Evolutionary conservation across 257 asterid species (phyloP).

Genomic region (Capsicum baccatum): DNA sequence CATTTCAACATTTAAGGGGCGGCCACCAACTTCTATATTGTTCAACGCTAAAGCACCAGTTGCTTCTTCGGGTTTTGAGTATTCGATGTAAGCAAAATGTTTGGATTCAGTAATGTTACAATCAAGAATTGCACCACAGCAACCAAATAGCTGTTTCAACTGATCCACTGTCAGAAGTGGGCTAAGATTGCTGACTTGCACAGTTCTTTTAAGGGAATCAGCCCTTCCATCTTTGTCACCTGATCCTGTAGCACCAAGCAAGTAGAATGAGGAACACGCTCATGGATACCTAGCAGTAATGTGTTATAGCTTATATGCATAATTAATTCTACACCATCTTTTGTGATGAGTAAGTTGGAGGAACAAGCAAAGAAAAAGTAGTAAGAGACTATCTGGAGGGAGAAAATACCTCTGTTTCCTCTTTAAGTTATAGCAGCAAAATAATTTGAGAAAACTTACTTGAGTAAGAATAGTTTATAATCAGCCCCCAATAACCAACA

Average conservation of each 20-base stretch:
- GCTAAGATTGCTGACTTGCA: conserved; percentile 98
- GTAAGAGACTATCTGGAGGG: conserved; percentile 9
- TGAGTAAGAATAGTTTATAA: conserved; percentile 24
- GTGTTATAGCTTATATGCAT: not conserved
- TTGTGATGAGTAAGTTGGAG: not conserved
- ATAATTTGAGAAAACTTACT: not conserved
- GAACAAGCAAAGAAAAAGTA: conserved; percentile 12
- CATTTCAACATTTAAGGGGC: conserved; percentile 97
- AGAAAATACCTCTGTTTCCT: not conserved
- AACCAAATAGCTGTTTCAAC: conserved; percentile 92
- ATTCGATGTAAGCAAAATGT: conserved; percentile 91
- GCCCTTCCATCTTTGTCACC: conserved; percentile 62
- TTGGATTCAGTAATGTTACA: conserved; percentile 90
- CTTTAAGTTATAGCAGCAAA: conserved; percentile 1
- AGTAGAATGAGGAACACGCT: conserved; percentile 11
- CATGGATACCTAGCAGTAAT: conserved; percentile 1
- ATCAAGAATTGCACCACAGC: conserved; percentile 78
- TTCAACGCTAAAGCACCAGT: conserved; percentile 86
- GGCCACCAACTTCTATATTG: conserved; percentile 95
- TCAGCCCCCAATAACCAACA: not conserved
- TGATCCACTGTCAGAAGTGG: conserved; percentile 90
- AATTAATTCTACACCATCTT: not conserved
- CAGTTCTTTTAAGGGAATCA: conserved; percentile 67
- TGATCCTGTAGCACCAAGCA: conserved; percentile 40
- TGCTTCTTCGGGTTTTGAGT: conserved; percentile 91